A percentile compares a stretch with the other conserved stretches of the same genome.
Conservation (phyloP, 345 rosid species). For the Hibiscus mutabilis region DNA sequence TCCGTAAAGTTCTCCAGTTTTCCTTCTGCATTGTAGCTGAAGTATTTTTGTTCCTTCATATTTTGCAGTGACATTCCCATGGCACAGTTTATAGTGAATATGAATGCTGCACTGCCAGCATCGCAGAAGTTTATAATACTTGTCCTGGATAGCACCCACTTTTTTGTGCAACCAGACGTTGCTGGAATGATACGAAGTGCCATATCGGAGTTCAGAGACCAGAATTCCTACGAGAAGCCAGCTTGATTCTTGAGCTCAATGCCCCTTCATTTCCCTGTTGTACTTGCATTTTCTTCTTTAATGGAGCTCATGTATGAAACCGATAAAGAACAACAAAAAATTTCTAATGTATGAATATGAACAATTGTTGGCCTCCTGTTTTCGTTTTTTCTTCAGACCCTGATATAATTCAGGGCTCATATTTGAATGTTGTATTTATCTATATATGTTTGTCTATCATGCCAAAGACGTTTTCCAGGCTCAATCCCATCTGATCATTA, state of each 20-base stretch:
- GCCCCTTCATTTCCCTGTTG: too few relatives aligned
- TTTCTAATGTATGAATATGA: too few relatives aligned
- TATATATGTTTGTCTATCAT: neutral
- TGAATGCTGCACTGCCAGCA: slow-evolving; percentile 57
- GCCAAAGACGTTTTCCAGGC: neutral
- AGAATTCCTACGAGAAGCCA: slow-evolving; percentile 86
- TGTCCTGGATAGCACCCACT: slow-evolving; percentile 57
- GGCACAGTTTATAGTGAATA: slow-evolving; percentile 75
- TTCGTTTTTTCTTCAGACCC: neutral
- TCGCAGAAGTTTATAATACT: slow-evolving; percentile 83
- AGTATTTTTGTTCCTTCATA: neutral
- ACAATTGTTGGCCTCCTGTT: too few relatives aligned
- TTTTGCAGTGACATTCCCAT: slow-evolving; percentile 66
- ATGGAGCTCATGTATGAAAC: too few relatives aligned
- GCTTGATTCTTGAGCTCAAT: neutral
- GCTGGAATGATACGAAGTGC: slow-evolving; percentile 68
- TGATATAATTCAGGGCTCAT: neutral
- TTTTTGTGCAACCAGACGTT: slow-evolving; percentile 71
- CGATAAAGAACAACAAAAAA: too few relatives aligned
- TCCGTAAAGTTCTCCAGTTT: neutral
- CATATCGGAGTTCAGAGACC: slow-evolving; percentile 68
- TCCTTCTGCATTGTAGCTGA: neutral
- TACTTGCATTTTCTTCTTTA: too few relatives aligned
- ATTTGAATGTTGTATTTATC: neutral
- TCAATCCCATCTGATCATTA: neutral